A percentile compares a stretch with the other conserved stretches of the same genome.
phyloP scores from a whole-genome alignment of 108 stramenopile genomes.

The Cyclotella baltica region DNA sequence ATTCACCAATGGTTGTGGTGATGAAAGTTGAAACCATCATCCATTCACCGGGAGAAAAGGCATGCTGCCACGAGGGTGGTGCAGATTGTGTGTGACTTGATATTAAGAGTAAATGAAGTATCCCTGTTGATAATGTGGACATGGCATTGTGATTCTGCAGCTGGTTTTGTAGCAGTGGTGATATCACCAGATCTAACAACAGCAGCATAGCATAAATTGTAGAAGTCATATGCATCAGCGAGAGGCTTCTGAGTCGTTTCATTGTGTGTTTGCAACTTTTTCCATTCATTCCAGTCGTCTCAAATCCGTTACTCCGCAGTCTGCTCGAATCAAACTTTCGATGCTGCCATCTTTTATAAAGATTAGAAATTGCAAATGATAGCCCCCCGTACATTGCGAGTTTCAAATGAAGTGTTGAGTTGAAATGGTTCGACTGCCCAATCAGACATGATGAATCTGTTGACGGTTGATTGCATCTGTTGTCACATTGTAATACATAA shows the following conservation, averaged over 20 bases:
- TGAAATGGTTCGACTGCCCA: not conserved
- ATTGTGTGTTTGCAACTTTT: not conserved
- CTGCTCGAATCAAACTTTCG: not conserved
- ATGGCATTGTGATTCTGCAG: not conserved
- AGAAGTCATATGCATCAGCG: not conserved
- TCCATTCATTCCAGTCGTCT: not conserved
- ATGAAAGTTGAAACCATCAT: slow-evolving; percentile 48
- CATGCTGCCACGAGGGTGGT: slow-evolving; percentile 39
- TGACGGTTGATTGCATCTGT: not conserved
- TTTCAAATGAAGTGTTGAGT: slow-evolving; percentile 5
- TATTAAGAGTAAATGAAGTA: slow-evolving; percentile 2
- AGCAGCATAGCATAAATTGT: not conserved
- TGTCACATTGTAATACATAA: slow-evolving; percentile 2
- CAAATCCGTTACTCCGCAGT: not conserved
- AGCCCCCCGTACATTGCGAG: slow-evolving; percentile 35
- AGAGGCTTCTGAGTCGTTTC: not conserved
- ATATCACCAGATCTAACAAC: not conserved
- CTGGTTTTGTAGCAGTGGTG: not conserved
- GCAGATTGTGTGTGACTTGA: not conserved
- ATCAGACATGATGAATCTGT: not conserved
- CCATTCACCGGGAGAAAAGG: slow-evolving; percentile 58
- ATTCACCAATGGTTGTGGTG: slow-evolving; percentile 37
- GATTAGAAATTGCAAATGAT: slow-evolving; percentile 30
- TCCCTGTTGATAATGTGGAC: not conserved
- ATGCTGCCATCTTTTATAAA: slow-evolving; percentile 11